Evolutionary conservation across 2,329 filamentous ascomycete species (phyloP).

Genomic region (Xylaria multiplex): DNA sequence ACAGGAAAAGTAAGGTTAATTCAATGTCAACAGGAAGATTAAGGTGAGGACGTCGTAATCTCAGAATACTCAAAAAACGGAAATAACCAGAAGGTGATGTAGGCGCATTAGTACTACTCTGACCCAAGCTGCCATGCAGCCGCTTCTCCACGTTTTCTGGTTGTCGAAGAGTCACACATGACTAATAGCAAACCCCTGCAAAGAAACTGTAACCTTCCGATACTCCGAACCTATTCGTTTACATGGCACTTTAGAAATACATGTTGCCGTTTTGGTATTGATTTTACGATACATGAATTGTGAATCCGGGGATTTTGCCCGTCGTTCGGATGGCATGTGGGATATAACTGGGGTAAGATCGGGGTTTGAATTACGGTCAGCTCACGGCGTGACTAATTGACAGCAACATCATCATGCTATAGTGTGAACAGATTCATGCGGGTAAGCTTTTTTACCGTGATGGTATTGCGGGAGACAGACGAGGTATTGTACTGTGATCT

Average conservation of each 20-base stretch:
- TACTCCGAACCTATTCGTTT: not conserved
- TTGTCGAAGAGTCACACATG: constrained; percentile 7
- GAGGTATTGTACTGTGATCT: not conserved
- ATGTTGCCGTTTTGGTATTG: not conserved
- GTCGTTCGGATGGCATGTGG: constrained; percentile 18
- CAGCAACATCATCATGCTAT: not conserved
- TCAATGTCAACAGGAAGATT: not conserved
- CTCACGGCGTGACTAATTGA: not conserved
- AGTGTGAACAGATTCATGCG: not conserved
- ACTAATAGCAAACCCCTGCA: not conserved
- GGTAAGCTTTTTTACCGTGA: not conserved
- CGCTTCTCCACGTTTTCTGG: constrained; percentile 22
- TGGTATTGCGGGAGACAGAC: not conserved
- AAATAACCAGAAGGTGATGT: not conserved
- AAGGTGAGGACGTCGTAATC: not conserved
- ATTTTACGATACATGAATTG: not conserved
- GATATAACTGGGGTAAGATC: not conserved
- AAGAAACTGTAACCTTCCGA: not conserved
- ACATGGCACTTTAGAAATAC: not conserved
- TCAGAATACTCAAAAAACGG: not conserved
- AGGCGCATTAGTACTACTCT: not conserved
- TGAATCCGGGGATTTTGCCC: not conserved
- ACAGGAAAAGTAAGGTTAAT: not conserved
- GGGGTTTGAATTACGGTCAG: not conserved
- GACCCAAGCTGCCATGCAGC: not conserved